Conservation (phyloP, 257 asterid genomes). For the Fraxinus excelsior region DNA sequence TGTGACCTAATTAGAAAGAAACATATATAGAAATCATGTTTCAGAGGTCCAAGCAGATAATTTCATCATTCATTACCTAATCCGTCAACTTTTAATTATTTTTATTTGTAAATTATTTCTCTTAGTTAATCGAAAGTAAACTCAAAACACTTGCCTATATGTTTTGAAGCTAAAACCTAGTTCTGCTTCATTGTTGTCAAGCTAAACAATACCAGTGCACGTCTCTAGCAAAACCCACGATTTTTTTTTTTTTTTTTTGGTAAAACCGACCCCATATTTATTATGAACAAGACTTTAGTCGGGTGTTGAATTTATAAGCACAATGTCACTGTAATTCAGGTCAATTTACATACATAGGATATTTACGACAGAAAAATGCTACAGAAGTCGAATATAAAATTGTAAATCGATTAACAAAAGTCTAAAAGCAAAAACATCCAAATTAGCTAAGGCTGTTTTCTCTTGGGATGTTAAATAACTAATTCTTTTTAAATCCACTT, state of each 20-base stretch:
- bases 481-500: conserved; percentile 35
- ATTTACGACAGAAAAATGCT: not conserved
- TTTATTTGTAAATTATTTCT: not conserved
- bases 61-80: conserved; percentile 5
- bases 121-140: not conserved
- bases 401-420: conserved; percentile 10
- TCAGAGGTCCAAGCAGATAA: not conserved
- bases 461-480: conserved; percentile 30
- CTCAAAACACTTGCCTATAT: not conserved
- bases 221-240: not conserved
- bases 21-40: not conserved
- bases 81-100: conserved; percentile 11
- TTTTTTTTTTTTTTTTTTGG: not conserved
- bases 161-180: not conserved
- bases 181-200: not conserved
- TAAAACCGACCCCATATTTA: no score
- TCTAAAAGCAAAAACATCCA: conserved; percentile 11
- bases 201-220: not conserved
- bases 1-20: conserved; percentile 8
- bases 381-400: not conserved
- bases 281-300: no score
- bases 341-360: not conserved
- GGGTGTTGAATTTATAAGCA: no score
- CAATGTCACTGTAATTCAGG: not conserved
- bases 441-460: conserved; percentile 1